These are phyloP conservation scores for Pseudomonodictys pantanalensis DNA, from an alignment of 495 filamentous ascomycete genomes.

Conservation along the genomic window DNA sequence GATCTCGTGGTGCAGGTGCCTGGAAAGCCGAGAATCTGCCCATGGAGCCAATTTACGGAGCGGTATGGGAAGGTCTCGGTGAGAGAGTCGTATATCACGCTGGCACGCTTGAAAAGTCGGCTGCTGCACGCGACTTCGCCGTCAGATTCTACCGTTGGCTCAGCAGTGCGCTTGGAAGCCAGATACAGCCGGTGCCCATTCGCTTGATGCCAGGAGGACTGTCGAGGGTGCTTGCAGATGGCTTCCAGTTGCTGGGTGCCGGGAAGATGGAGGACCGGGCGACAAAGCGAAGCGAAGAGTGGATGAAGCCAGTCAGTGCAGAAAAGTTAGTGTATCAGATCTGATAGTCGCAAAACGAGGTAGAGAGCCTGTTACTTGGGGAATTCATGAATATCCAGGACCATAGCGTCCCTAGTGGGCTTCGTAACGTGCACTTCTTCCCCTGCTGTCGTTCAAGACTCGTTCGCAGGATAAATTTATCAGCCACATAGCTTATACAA, in stretches of 20 bases:
- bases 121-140: constrained; percentile 37
- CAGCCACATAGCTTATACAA: no score
- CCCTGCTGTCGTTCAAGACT: no score
- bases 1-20: constrained; percentile 36
- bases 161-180: constrained; percentile 7
- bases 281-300: constrained; percentile 35
- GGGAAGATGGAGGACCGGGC: constrained; percentile 31
- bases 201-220: constrained; percentile 45
- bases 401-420: no score
- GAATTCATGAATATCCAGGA: no score
- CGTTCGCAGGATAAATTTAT: no score
- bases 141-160: constrained; percentile 42
- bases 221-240: constrained; percentile 41
- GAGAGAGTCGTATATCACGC: constrained; percentile 39
- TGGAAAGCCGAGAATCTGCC: constrained; percentile 34
- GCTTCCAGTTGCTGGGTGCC: constrained; percentile 40
- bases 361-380: no score
- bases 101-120: constrained; percentile 18
- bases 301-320: constrained; percentile 41
- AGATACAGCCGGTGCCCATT: constrained; percentile 37
- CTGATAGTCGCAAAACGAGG: background rate
- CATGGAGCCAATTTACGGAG: constrained; percentile 41
- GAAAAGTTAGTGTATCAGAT: constrained; percentile 36
- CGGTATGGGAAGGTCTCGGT: constrained; percentile 48
- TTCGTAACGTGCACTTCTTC: no score